These are phyloP conservation scores for Colletotrichum graminicola DNA, from an alignment of 2,329 filamentous ascomycete genomes.

Conservation along the genomic window DNA sequence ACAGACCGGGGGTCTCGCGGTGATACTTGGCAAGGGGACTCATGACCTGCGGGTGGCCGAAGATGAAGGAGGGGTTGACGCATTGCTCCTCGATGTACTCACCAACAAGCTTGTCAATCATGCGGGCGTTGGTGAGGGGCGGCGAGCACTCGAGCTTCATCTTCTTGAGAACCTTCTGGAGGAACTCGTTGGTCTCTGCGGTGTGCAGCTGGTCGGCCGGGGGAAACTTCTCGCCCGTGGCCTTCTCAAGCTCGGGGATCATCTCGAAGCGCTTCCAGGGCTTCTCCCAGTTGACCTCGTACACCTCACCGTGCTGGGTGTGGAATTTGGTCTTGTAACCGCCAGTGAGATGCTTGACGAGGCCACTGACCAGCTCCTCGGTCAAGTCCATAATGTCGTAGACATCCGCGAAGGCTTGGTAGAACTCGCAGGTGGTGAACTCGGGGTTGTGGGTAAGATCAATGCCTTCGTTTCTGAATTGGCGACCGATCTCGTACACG, in stretches of 20 bases:
- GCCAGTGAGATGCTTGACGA: constrained; percentile 91
- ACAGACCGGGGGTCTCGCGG: constrained; percentile 83
- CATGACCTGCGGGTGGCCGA: constrained; percentile 73
- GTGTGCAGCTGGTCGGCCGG: constrained; percentile 91
- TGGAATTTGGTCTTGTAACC: constrained; percentile 87
- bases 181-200: constrained; percentile 87
- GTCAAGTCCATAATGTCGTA: constrained; percentile 91
- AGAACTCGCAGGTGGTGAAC: constrained; percentile 98
- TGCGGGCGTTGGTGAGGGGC: constrained; percentile 91
- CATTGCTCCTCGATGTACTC: constrained; percentile 96
- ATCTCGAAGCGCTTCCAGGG: constrained; percentile 96
- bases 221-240: constrained; percentile 93
- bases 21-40: constrained; percentile 95
- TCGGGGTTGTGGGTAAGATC: constrained; percentile 98
- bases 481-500: constrained; percentile 95
- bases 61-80: constrained; percentile 80
- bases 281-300: constrained; percentile 94
- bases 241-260: constrained; percentile 92
- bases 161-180: constrained; percentile 87
- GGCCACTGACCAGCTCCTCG: constrained; percentile 89
- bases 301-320: constrained; percentile 86
- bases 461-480: constrained; percentile 94
- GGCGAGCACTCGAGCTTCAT: constrained; percentile 89
- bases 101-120: constrained; percentile 94
- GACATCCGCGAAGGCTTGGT: constrained; percentile 92